A percentile compares a stretch with the other conserved stretches of the same genome.
Evolutionary conservation across 108 stramenopile species (phyloP).

Genomic region (Cyclostephanos tholiformis): DNA sequence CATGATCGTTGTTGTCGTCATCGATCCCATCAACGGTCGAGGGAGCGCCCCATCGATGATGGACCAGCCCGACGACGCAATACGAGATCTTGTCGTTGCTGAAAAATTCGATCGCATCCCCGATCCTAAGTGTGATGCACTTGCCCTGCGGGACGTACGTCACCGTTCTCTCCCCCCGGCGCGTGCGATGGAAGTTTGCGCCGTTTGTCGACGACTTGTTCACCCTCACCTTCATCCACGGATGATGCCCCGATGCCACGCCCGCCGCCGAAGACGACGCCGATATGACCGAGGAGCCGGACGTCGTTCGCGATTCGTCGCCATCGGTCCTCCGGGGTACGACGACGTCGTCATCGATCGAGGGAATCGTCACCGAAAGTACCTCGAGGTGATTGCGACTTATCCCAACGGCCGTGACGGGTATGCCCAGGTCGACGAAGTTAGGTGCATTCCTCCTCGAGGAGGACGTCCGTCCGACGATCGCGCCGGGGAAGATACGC

Average conservation of each 20-base stretch:
- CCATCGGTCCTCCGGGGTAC: no score
- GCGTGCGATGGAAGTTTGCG: background rate
- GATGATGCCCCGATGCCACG: background rate
- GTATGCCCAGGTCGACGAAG: constrained; percentile 1
- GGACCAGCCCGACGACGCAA: background rate
- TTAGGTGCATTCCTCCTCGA: background rate
- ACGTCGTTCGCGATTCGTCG: background rate
- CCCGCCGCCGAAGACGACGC: background rate
- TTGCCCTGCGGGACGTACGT: background rate
- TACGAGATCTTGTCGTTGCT: background rate
- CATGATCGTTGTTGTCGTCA: no score
- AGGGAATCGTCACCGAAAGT: background rate
- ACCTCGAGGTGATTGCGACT: background rate
- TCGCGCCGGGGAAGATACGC: background rate
- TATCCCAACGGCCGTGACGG: background rate
- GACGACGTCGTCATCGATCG: background rate
- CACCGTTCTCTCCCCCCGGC: background rate
- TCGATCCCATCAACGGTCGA: no score
- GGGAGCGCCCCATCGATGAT: no score
- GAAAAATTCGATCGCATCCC: background rate
- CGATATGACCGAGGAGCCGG: background rate
- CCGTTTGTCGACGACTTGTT: background rate
- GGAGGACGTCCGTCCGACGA: background rate
- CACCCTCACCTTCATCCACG: background rate
- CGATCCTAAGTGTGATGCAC: background rate